A percentile compares a stretch with the other conserved stretches of the same genome.
Conservation (phyloP, 208 protist genomes). For the Leptomonas pyrrhocoris region DNA sequence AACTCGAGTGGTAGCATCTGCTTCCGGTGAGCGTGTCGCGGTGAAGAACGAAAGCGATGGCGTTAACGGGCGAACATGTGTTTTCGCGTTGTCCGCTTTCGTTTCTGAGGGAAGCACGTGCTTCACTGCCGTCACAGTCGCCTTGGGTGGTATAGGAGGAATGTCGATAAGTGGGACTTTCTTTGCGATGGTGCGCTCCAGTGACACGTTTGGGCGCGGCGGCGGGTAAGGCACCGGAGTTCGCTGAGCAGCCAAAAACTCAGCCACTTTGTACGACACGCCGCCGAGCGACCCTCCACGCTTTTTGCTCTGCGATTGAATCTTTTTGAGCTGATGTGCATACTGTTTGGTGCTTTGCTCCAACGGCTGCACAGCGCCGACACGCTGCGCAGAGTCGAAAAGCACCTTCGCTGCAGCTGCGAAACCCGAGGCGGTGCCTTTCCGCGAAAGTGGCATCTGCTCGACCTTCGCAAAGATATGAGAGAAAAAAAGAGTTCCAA, state of each 20-base stretch:
- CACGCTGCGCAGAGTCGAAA: slow-evolving; percentile 83
- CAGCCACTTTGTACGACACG: slow-evolving; percentile 84
- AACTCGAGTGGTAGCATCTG: no score
- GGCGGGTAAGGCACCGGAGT: slow-evolving; percentile 27
- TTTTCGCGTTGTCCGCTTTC: not conserved
- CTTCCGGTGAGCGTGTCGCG: not conserved
- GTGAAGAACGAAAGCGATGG: not conserved
- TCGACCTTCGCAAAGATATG: not conserved
- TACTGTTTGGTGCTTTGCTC: slow-evolving; percentile 62
- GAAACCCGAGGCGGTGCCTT: slow-evolving; percentile 44
- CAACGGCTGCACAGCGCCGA: slow-evolving; percentile 73
- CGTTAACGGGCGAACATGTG: not conserved
- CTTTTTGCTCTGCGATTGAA: slow-evolving; percentile 80
- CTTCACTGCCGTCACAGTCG: not conserved
- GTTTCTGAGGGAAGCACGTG: not conserved
- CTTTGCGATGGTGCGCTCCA: slow-evolving; percentile 39
- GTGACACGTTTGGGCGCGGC: not conserved
- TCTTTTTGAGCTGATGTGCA: slow-evolving; percentile 77
- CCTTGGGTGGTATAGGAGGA: slow-evolving; percentile 19
- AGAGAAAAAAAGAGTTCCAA: not conserved
- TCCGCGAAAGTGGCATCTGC: slow-evolving; percentile 23
- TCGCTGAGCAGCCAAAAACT: slow-evolving; percentile 81
- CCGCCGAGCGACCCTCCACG: slow-evolving; percentile 73
- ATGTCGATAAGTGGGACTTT: slow-evolving; percentile 75
- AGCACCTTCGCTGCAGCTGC: slow-evolving; percentile 82